phyloP scores from a whole-genome alignment of 176 grass and related monocot species.

The Miscanthus lutarioriparius region DNA sequence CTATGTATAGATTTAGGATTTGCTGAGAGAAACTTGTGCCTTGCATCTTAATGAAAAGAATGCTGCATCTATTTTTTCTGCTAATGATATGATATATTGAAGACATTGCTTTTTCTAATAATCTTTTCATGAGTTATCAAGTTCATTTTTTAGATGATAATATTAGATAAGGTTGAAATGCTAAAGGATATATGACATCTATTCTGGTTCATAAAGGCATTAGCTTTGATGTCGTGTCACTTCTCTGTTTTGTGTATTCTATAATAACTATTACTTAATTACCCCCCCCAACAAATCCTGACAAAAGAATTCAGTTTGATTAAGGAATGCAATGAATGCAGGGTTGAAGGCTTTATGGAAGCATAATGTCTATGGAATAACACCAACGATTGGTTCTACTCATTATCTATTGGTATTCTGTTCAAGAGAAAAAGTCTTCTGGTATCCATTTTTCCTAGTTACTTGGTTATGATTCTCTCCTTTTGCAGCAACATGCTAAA shows the following conservation, averaged over 20 bases:
- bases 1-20: constrained; percentile 8
- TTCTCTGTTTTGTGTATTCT: neutral
- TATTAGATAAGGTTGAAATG: constrained; percentile 5
- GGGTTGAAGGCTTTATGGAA: constrained; percentile 85
- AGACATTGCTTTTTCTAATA: neutral
- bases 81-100: constrained; percentile 1
- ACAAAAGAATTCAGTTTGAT: neutral
- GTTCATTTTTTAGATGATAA: constrained; percentile 8
- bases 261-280: neutral
- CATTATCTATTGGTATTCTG: constrained; percentile 86
- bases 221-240: constrained; percentile 7
- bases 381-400: constrained; percentile 93
- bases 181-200: neutral
- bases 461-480: constrained; percentile 37
- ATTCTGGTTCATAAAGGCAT: neutral
- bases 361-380: constrained; percentile 93
- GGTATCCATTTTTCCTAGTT: constrained; percentile 22
- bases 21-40: neutral
- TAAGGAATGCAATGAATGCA: constrained; percentile 41
- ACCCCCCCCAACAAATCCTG: neutral
- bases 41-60: constrained; percentile 22
- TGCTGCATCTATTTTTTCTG: neutral
- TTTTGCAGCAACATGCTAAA: constrained; percentile 85
- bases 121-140: neutral
- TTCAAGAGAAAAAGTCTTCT: neutral